Conservation (phyloP, 305 asterid species). For the Fraxinus paxiana region DNA sequence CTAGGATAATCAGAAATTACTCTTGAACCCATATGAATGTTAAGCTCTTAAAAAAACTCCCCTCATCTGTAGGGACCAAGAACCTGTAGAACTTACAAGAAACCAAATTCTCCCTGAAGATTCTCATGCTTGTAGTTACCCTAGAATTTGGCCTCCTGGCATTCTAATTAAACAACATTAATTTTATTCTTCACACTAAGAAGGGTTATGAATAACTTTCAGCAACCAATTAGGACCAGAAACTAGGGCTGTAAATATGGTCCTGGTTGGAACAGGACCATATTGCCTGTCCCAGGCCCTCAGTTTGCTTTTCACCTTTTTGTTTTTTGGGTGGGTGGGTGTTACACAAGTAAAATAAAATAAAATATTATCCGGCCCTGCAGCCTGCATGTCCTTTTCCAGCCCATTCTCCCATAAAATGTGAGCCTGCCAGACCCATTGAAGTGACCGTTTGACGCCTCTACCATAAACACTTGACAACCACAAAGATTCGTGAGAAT, state of each 20-base stretch:
- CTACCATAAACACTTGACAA: not conserved
- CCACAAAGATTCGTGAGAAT: not conserved
- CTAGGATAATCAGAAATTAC: not conserved
- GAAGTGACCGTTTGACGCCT: not conserved
- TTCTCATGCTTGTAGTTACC: not conserved
- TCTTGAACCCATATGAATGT: not conserved
- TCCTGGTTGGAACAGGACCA: not conserved
- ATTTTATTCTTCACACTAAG: not conserved
- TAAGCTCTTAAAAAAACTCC: not conserved
- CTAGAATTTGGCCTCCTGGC: not conserved
- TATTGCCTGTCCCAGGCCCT: not conserved
- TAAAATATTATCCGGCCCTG: not conserved
- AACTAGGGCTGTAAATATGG: not conserved
- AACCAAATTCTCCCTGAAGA: not conserved
- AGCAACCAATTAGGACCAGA: not conserved
- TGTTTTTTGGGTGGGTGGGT: not conserved
- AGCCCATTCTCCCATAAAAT: not conserved
- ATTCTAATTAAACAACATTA: not conserved
- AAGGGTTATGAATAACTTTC: not conserved
- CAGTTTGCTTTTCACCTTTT: not conserved
- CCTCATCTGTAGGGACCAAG: not conserved
- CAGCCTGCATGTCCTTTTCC: not conserved
- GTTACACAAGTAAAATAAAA: not conserved
- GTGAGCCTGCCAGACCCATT: not conserved
- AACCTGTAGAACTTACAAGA: not conserved